Evolutionary conservation across 768 basidiomycete species (phyloP), one percentile per base, ranked within the genome.

Genomic region (Glaciozyma martinii): DNA sequence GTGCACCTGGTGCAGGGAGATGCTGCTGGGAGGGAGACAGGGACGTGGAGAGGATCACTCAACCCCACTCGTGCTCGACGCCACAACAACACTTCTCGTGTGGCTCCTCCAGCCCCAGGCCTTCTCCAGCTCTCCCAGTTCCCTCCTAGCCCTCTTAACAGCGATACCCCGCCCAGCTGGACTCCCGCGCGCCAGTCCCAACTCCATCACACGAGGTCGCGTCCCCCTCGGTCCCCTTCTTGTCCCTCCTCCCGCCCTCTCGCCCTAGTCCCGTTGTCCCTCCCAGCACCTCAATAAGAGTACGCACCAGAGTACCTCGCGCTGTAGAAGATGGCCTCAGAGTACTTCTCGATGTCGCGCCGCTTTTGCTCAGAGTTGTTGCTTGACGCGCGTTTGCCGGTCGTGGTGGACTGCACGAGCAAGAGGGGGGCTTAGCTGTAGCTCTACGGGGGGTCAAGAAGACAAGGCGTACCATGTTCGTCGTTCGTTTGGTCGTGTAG

Each of bases 261-360:
- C 6, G 27, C 52, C 1, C 10, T 27, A 27, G 13, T 33, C 8
- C n/a, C 18, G 46, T 19, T n/a, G 10, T 7, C 46, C 21, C 19
- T 16, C 27, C 15, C 29, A 13, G 19, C 8, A 54, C 27, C 30
- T 27, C n/a, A 27, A 33, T n/a, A 19, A 40, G 19, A 25, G 21
- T 23, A 54, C 63, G 19, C 0, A 57, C 67, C 67, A 15, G 46
- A 44, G 49, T 69, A 69, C 44, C 68, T 49, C 2, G 58, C 54
- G 25, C 61, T 63, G 59, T 69, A 69, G 44, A 57, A 66, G 57
- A 69, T 66, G 13, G 33, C 27, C 3, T 60, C 63, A 3, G 27
- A 10, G 42, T 43, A 61, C 33, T 58, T 33, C 5, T 63, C 64
- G 23, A 69, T 59, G 42, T 63, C 68, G 16, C 61, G 30, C 29